Percentiles rank a stretch among this genome's conserved stretches.
phyloP scores from a whole-genome alignment of 2,329 filamentous ascomycete species.

The Neocucurbitaria cava region DNA sequence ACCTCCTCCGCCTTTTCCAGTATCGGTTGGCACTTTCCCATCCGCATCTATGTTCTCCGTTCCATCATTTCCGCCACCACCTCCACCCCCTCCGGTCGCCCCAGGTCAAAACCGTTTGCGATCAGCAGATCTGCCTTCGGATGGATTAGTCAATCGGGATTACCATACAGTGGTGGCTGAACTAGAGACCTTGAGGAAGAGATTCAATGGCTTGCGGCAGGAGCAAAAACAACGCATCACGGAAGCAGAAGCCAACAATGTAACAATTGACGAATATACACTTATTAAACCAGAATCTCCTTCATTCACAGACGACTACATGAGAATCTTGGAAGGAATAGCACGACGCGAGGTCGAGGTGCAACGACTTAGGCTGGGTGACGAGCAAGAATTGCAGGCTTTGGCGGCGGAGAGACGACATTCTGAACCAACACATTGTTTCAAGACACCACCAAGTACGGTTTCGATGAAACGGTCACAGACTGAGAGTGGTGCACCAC shows the following conservation, averaged over 20 bases:
- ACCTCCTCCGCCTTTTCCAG: not conserved
- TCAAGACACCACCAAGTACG: not conserved
- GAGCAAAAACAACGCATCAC: not conserved
- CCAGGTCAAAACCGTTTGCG: not conserved
- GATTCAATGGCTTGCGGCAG: not conserved
- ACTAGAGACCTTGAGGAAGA: not conserved
- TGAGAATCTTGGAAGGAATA: not conserved
- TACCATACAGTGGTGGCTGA: not conserved
- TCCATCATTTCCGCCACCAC: not conserved
- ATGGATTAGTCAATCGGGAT: not conserved
- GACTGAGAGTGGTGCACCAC: not conserved
- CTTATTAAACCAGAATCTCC: not conserved
- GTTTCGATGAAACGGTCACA: not conserved
- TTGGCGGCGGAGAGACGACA: not conserved
- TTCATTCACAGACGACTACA: not conserved
- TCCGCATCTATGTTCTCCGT: not conserved
- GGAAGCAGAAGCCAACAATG: too few relatives aligned
- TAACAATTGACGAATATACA: not conserved
- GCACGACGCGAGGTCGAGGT: not conserved
- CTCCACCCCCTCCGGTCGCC: not conserved
- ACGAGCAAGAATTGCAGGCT: not conserved
- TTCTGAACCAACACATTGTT: not conserved
- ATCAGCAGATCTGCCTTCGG: too few relatives aligned
- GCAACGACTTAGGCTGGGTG: not conserved
- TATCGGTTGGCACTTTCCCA: not conserved